Base-by-base conservation (phyloP, 805 yeast species). In the Starmerella khaoyaiensis region DNA sequence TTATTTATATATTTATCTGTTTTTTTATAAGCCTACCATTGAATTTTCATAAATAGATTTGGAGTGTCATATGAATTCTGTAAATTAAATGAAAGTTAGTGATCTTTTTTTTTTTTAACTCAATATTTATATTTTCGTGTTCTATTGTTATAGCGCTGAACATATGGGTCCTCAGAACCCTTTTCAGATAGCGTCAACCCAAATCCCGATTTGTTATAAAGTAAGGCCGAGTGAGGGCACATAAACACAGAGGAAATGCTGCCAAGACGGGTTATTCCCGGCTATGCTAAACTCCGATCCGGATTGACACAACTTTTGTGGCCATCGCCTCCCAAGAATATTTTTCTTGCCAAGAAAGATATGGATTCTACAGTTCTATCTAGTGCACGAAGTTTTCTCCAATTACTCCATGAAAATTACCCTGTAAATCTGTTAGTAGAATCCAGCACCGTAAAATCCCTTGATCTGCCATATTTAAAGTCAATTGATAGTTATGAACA, bases 321-420 rank as follows among this genome's bases (percentile, higher is more conserved):
- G 95, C 65, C 69, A n/a, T 55, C 60, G 12, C 79, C 82, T 1
- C 68, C 82, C 9, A 71, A 73, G 42, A 87, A 86, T 54, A 71
- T 87, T 8, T 68, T 78, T 37, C 64, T 87, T 14, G 81, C 82
- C 21, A 86, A 84, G 58, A 87, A 87, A 54, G 94, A 94, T 1
- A 73, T 80, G 76, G 72, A 81, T 35, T 56, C 60, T 2, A 60
- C 62, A 7, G 93, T 82, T 3, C 63, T 76, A 11, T 59, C 62
- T 5, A 83, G 90, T 4, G 71, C 78, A 72, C 65, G 72, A 6
- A 62, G 64, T 31, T 77, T 86, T 44, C 70, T 84, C 15, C 58
- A 42, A 28, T 76, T 73, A 50, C 46, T 84, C 7, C 73, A 74
- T 46, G 58, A 61, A 5, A 60, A 67, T 8, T 79, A 81, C 54